phyloP scores from a whole-genome alignment of 805 yeast genomes.

The Aciculoconidium aculeatum region DNA sequence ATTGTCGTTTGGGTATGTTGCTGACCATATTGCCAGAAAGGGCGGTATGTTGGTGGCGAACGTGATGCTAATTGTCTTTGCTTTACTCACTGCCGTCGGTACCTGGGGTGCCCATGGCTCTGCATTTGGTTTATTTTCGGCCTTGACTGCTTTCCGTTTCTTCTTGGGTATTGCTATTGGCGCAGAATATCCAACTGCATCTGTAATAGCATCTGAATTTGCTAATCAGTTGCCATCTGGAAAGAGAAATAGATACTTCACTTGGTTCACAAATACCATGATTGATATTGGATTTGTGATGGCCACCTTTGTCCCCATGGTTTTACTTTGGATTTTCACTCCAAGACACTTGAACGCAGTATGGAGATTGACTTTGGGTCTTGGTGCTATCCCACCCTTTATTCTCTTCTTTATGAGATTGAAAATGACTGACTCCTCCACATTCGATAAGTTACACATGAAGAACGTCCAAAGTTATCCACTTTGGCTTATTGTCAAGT shows the following conservation, averaged over 20 bases:
- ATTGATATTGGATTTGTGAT: conserved; percentile 84
- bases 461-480: conserved; percentile 56
- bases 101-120: conserved; percentile 73
- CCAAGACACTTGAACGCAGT: conserved; percentile 67
- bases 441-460: conserved; percentile 66
- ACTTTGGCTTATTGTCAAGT: conserved; percentile 61
- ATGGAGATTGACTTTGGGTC: conserved; percentile 87
- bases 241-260: conserved; percentile 80
- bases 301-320: conserved; percentile 80
- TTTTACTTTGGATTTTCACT: conserved; percentile 76
- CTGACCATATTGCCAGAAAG: conserved; percentile 79
- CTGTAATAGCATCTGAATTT: conserved; percentile 91
- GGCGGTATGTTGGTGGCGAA: conserved; percentile 80
- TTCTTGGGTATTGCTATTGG: conserved; percentile 91
- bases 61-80: conserved; percentile 64
- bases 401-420: conserved; percentile 72
- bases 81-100: conserved; percentile 60
- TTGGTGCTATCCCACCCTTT: conserved; percentile 86
- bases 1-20: conserved; percentile 69
- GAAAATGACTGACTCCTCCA: conserved; percentile 66
- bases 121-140: conserved; percentile 74
- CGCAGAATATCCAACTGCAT: conserved; percentile 91
- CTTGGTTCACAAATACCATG: conserved; percentile 83
- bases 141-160: conserved; percentile 78
- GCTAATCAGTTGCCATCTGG: conserved; percentile 75